Base-by-base conservation (phyloP, 352 stramenopile genomes). In the Phytophthora aleatoria region DNA sequence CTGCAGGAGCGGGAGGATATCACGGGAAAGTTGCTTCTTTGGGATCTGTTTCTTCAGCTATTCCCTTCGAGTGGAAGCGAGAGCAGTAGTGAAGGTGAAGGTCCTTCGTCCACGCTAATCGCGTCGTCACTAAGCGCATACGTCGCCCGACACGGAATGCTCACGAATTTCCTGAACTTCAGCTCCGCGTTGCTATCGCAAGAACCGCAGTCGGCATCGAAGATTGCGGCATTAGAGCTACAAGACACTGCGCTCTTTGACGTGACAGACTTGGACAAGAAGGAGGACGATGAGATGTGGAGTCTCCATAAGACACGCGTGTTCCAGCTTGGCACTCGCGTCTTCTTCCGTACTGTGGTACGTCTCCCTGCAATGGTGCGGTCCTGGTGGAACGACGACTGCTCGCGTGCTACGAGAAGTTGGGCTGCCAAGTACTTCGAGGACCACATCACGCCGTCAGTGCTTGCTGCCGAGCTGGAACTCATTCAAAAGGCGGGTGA, bases 381-480 rank as follows among this genome's bases (percentile, higher is more conserved):
- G 27, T 83, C 87, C 11, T 97, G 90, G 89, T 97, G 89, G 89
- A 95, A 95, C 35, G 89, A 97, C 50, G 84, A 94, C 24, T 97
- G 90, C 67, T 85, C 77, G 6, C 81, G 89, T 20, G 89, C 81
- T 26, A 71, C 89, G 11, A 81, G 85, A 44, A 91, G 78, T 59
- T 97, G 90, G 89, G 85, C 89, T 26, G 73, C 77, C 51, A 95
- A 95, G 54, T 96, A 96, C 72, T 96, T 94, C 63, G 81, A 93
- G 74, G 84, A 97, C 67, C 70, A 91, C 55, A 91, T 96, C 50
- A 94, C 87, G 11, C 87, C 87, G 45, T 90, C 85, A 15, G 79
- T 96, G 51, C 64, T 96, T 6, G 63, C 82, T 24, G 83, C 80
- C 1, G 87, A 96, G 64, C 69, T 96, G n/a, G 69, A 86, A 7